phyloP scores from a whole-genome alignment of 148 eudicot species.

The Heliamphora exappendiculata region DNA sequence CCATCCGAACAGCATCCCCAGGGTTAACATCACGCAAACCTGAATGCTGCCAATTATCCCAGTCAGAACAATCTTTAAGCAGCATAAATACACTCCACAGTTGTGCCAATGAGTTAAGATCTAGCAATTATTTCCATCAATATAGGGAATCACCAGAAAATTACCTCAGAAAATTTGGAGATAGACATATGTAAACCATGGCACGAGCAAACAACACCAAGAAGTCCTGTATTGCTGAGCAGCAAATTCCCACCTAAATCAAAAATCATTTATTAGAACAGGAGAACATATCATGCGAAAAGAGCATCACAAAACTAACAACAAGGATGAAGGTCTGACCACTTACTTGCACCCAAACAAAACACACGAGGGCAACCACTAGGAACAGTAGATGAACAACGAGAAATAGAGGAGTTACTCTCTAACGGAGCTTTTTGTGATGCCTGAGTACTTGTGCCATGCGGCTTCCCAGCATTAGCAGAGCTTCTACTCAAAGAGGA shows the following conservation, averaged over 20 bases:
- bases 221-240: constrained; percentile 56
- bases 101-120: background rate
- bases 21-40: constrained; percentile 51
- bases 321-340: background rate
- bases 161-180: constrained; percentile 58
- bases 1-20: constrained; percentile 58
- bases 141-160: background rate
- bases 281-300: constrained; percentile 4
- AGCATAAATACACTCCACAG: background rate
- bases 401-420: constrained; percentile 18
- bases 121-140: background rate
- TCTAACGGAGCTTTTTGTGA: constrained; percentile 18
- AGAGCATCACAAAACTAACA: background rate
- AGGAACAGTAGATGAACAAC: constrained; percentile 13
- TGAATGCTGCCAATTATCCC: constrained; percentile 49
- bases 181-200: constrained; percentile 66
- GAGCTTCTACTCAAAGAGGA: constrained; percentile 16
- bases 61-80: constrained; percentile 3
- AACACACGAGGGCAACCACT: constrained; percentile 55
- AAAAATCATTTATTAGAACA: constrained; percentile 16
- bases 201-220: constrained; percentile 63
- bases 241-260: constrained; percentile 56
- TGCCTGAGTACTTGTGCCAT: constrained; percentile 15
- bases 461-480: constrained; percentile 23
- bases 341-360: constrained; percentile 57